Evolutionary conservation across 2,329 filamentous ascomycete genomes (phyloP), one percentile per base, ranked within the genome.

Genomic region (Colletotrichum sojae): DNA sequence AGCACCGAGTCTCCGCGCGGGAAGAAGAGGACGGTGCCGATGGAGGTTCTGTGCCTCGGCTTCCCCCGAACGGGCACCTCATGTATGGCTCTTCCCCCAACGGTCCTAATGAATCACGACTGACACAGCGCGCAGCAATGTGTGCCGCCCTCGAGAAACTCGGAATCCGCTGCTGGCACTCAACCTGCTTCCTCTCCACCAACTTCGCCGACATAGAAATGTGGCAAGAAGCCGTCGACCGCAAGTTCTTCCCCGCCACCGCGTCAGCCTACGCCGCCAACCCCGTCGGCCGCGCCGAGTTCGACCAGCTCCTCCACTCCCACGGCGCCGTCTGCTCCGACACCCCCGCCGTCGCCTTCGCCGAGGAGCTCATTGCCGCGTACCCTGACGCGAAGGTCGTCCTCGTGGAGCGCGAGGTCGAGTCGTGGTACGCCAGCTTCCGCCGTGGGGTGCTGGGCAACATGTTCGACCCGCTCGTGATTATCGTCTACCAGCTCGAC

Each of bases 341-440:
- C 67, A 72, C 78, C 1, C 83, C 83, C 1, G 77, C 77, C 3
- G 77, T 74, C 27, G 72, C 79, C 40, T 76, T 83, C 18, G 76
- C 67, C 22, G 75, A 78, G 39, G 81, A 84, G 54, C 72, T 84
- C 25, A 69, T 84, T 58, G 76, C 79, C 31, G 67, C 83, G 16
- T 84, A 83, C 62, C 83, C 83, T 0, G 76, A 83, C 25, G 82
- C 83, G 9, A 80, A 79, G 55, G 80, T 84, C 10, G 78, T 84
- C 27, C 78, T 78, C 69, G 61, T 69, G 0, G 78, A 78, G n/a
- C 71, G 73, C 25, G 75, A 77, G 48, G 71, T 74, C 0, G 73
- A 73, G n/a, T 71, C 73, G 10, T 78, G 76, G 77, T 74, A 74
- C 72, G 58, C 71, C 49, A 76, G 74, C 56, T 67, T 53, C 45